Conservation (phyloP, 2,329 filamentous ascomycete genomes). For the Curvularia eragrostidis region DNA sequence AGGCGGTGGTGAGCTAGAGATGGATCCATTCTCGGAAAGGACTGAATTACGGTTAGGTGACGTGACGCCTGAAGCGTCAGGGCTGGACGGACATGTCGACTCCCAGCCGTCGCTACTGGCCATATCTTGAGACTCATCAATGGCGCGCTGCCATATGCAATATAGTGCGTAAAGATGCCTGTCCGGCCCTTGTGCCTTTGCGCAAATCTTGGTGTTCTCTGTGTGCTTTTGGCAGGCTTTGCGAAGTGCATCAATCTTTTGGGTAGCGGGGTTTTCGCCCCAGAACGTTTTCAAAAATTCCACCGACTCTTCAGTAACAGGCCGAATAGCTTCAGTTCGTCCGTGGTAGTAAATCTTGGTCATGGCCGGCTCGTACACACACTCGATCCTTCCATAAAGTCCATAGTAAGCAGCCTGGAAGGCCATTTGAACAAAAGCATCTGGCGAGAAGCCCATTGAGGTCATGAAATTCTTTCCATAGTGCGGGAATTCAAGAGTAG, state of each 20-base stretch:
- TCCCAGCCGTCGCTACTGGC: conserved; percentile 63
- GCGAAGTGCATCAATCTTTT: conserved; percentile 85
- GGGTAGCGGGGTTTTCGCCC: conserved; percentile 81
- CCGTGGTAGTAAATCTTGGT: conserved; percentile 94
- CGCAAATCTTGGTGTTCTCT: conserved; percentile 79
- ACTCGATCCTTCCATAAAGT: conserved; percentile 90
- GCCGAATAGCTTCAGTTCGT: conserved; percentile 89
- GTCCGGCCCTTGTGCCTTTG: conserved; percentile 89
- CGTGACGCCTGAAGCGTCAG: conserved; percentile 58
- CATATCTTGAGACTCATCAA: conserved; percentile 73
- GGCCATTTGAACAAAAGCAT: conserved; percentile 98
- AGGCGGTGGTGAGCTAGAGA: conserved; percentile 62
- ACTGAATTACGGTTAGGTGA: conserved; percentile 63
- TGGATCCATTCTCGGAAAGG: conserved; percentile 58
- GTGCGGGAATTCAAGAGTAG: conserved; percentile 83
- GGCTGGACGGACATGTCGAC: conserved; percentile 57
- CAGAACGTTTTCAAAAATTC: conserved; percentile 93
- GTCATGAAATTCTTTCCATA: conserved; percentile 99
- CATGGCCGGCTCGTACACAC: conserved; percentile 98
- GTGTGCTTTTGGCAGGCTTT: conserved; percentile 86
- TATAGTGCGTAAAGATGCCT: conserved; percentile 92
- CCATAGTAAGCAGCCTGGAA: conserved; percentile 99
- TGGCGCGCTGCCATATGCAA: conserved; percentile 89
- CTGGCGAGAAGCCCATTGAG: conserved; percentile 93
- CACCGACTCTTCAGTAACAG: conserved; percentile 82